Percentiles rank a stretch among this genome's conserved stretches.
Evolutionary conservation across 1,139 yeast species (phyloP).

Genomic region (Hyphopichia fennica): DNA sequence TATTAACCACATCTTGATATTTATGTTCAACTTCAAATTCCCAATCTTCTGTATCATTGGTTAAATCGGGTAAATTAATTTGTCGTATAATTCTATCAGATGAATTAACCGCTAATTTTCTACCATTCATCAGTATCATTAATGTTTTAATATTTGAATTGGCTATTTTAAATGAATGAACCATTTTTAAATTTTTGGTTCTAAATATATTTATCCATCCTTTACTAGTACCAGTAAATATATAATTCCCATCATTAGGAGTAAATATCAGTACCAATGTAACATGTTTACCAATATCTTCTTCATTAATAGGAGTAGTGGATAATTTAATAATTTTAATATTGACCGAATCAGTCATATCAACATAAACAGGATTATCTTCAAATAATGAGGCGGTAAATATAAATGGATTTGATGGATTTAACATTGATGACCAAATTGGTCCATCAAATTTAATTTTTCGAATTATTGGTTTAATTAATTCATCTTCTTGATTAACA

Average conservation of each 20-base stretch:
- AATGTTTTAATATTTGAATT: constrained; percentile 73
- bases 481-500: constrained; percentile 23
- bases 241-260: constrained; percentile 46
- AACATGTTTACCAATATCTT: constrained; percentile 25
- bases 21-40: constrained; percentile 73
- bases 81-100: constrained; percentile 84
- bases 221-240: constrained; percentile 75
- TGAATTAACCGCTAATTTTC: constrained; percentile 72
- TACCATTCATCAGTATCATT: constrained; percentile 63
- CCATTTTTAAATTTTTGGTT: constrained; percentile 25
- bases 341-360: constrained; percentile 34
- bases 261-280: constrained; percentile 36
- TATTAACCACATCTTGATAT: constrained; percentile 88
- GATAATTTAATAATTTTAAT: constrained; percentile 26
- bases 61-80: constrained; percentile 52
- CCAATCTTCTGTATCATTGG: constrained; percentile 40
- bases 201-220: constrained; percentile 68
- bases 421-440: constrained; percentile 66
- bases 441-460: constrained; percentile 64
- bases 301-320: constrained; percentile 23
- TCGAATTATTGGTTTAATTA: constrained; percentile 38
- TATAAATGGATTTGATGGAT: constrained; percentile 46
- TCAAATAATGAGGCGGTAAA: constrained; percentile 51
- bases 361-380: constrained; percentile 59
- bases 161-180: constrained; percentile 57